Evolutionary conservation across 192 early-diverging fungal species (phyloP).

Genomic region (Anaeromyces robustus): DNA sequence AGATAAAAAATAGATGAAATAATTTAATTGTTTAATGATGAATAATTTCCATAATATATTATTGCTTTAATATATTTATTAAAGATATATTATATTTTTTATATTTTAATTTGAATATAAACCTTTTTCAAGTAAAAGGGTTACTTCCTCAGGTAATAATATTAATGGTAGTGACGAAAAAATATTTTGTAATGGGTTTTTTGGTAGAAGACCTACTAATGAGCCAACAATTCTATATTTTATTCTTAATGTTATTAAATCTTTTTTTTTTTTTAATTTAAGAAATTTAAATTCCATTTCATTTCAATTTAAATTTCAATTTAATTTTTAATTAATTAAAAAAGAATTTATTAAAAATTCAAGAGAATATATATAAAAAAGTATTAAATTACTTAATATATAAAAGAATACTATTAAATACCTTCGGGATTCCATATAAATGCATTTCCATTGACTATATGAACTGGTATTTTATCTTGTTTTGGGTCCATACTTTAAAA

Average conservation of each 20-base stretch:
- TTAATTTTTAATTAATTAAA: too few relatives aligned
- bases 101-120: too few relatives aligned
- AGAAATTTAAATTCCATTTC: too few relatives aligned
- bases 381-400: too few relatives aligned
- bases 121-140: conserved; percentile 28
- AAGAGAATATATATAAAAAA: too few relatives aligned
- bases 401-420: background rate
- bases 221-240: conserved; percentile 47
- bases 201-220: conserved; percentile 47
- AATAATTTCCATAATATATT: too few relatives aligned
- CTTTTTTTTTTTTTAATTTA: conserved; percentile 5
- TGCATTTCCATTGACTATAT: background rate
- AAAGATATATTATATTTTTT: too few relatives aligned
- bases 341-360: too few relatives aligned
- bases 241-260: conserved; percentile 32
- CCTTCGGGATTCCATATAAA: background rate
- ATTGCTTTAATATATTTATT: too few relatives aligned
- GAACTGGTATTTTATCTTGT: background rate
- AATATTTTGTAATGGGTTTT: conserved; percentile 57
- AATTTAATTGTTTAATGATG: too few relatives aligned
- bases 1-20: too few relatives aligned
- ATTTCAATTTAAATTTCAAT: too few relatives aligned
- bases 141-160: conserved; percentile 58
- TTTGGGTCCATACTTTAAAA: background rate
- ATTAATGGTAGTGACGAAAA: conserved; percentile 56